Evolutionary conservation across 2,329 filamentous ascomycete genomes (phyloP), one percentile per base, ranked within the genome.

Genomic region (Aspergillus brunneoviolaceus): DNA sequence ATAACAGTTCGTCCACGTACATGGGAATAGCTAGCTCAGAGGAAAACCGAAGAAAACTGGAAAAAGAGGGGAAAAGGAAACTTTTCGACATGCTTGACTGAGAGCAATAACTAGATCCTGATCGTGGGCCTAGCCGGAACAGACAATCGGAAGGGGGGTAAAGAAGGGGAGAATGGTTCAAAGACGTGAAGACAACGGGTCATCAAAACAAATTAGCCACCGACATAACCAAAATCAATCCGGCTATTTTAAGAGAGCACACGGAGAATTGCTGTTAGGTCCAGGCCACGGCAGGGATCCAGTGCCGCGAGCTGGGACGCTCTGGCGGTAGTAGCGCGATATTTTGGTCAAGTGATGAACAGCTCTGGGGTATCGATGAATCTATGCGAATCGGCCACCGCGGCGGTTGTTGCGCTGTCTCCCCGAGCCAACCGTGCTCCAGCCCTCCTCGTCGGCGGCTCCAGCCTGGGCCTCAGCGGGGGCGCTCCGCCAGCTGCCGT

Each of bases 381-480:
- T 76, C 69, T 77, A 78, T 68, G 73, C 74, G 65, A 76, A 71
- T 60, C 77, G 72, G 60, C 74, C 70, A 60, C 77, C 76, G 62
- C 79, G 77, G 63, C 79, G 77, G 68, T 75, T 78, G 70, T 72
- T 78, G 68, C 77, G 77, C 67, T 73, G 74, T 65, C 74, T 78
- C 39, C 39, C 39, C 59, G 76, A 70, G 63, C 75, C 73, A 59
- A 81, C 79, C 16, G 79, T 81, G 71, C 78, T 81, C 79, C 79
- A 81, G 64, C 79, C 79, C 57, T 80, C 79, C 52, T 80, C 76
- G 51, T 81, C 78, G 47, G 71, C 70, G 47, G 71, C 70, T 55
- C 70, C 67, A 61, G 67, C 67, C 19, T 72, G 66, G 51, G 73
- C 65, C 35, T 70, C 67, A 54, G 71, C 67, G 52, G 74, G 68